Percentiles rank a stretch among this genome's conserved stretches.
phyloP scores from a whole-genome alignment of 192 early-diverging fungal species.

The Umbelopsis sp. region DNA sequence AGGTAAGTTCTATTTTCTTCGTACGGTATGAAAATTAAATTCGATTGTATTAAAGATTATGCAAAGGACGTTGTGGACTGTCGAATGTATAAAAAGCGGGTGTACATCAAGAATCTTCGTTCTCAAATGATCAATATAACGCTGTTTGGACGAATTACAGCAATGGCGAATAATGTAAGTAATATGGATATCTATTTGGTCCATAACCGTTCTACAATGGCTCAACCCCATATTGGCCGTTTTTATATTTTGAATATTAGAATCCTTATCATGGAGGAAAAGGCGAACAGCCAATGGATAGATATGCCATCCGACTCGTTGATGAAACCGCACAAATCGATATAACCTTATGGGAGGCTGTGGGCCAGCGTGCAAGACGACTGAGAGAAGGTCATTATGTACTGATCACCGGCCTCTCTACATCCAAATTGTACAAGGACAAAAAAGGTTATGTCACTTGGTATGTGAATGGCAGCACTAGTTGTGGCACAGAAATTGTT shows the following conservation, averaged over 20 bases:
- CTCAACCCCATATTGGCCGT: too few species aligned
- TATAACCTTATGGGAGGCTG: constrained; percentile 31
- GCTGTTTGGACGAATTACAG: constrained; percentile 23
- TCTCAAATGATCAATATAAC: constrained; percentile 27
- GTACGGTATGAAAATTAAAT: neutral
- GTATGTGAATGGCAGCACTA: constrained; percentile 32
- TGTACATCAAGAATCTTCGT: constrained; percentile 8
- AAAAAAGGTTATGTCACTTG: neutral
- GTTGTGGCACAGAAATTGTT: constrained; percentile 20
- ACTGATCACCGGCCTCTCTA: constrained; percentile 15
- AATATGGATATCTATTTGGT: neutral
- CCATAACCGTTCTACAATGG: too few species aligned
- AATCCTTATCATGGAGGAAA: constrained; percentile 13
- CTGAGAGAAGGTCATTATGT: constrained; percentile 23
- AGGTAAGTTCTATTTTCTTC: neutral
- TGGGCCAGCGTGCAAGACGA: constrained; percentile 17
- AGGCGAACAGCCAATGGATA: constrained; percentile 17
- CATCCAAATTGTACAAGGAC: constrained; percentile 2
- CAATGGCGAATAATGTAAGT: constrained; percentile 29
- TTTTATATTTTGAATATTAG: too few species aligned
- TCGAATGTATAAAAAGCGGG: neutral
- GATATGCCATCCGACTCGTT: constrained; percentile 27
- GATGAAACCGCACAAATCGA: constrained; percentile 31
- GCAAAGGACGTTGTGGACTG: constrained; percentile 29
- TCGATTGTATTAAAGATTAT: neutral